Conservation (phyloP, 768 basidiomycete genomes). For the Hemileccinum impolitum region DNA sequence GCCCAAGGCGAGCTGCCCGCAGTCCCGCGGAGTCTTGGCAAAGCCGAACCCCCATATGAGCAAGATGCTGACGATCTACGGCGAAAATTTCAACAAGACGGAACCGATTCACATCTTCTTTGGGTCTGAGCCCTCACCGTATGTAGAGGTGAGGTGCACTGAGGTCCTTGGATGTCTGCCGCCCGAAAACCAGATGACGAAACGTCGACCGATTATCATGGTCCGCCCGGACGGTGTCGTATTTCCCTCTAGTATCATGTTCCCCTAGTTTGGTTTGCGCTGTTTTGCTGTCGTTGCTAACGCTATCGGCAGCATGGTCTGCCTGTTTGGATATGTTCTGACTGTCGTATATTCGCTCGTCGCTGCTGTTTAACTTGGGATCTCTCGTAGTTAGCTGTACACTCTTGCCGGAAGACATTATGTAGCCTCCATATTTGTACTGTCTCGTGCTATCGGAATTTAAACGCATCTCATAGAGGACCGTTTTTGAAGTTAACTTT, state of each 20-base stretch:
- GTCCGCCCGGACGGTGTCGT: conserved; percentile 84
- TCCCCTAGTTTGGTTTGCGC: conserved; percentile 51
- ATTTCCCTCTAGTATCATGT: conserved; percentile 79
- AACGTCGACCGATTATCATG: conserved; percentile 77
- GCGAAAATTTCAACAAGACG: conserved; percentile 83
- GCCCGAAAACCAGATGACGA: conserved; percentile 60
- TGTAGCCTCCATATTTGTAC: conserved; percentile 32
- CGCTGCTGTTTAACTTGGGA: conserved; percentile 28
- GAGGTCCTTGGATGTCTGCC: conserved; percentile 83
- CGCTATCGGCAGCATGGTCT: conserved; percentile 30
- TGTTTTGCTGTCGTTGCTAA: conserved; percentile 16
- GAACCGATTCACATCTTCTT: conserved; percentile 85
- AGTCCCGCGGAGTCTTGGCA: conserved; percentile 63
- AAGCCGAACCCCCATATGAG: conserved; percentile 76
- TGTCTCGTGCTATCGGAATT: conserved; percentile 17
- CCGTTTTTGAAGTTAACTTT: conserved; percentile 8
- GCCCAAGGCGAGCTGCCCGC: conserved; percentile 67
- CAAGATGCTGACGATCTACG: conserved; percentile 83
- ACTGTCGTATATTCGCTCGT: conserved; percentile 20
- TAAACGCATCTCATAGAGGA: conserved; percentile 18
- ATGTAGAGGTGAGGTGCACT: conserved; percentile 82
- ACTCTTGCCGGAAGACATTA: conserved; percentile 25
- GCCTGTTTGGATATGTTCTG: conserved; percentile 18
- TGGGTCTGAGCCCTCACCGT: conserved; percentile 82
- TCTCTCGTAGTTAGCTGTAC: conserved; percentile 31